Conservation (phyloP, 805 yeast genomes). For the Ogataea degrootiae region DNA sequence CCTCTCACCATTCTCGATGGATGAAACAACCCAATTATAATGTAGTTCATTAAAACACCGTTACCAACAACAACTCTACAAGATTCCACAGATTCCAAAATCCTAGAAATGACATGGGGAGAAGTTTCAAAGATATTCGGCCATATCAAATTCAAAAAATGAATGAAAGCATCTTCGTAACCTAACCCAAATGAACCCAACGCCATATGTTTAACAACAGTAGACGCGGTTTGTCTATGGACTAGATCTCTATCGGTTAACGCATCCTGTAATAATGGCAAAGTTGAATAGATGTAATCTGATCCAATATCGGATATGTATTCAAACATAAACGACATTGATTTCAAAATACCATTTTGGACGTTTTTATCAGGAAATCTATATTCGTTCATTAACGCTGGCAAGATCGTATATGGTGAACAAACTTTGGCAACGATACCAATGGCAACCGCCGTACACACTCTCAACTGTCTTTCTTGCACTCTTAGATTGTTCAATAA, state of each 20-base stretch:
- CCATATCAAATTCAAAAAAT: conserved; percentile 70
- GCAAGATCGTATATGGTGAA: conserved; percentile 87
- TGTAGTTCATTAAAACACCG: conserved; percentile 68
- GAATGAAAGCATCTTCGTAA: conserved; percentile 77
- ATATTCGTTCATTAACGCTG: conserved; percentile 94
- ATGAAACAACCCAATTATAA: conserved; percentile 87
- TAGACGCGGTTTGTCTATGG: conserved; percentile 93
- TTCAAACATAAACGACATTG: conserved; percentile 87
- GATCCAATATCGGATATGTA: conserved; percentile 77
- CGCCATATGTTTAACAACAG: conserved; percentile 78
- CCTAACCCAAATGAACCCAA: conserved; percentile 72
- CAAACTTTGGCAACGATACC: conserved; percentile 95
- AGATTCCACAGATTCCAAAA: conserved; percentile 75
- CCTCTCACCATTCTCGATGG: conserved; percentile 84
- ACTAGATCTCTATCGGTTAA: conserved; percentile 85
- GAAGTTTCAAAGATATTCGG: conserved; percentile 94
- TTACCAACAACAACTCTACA: conserved; percentile 68
- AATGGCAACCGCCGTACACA: conserved; percentile 96
- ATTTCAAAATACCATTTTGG: conserved; percentile 91
- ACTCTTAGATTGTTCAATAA: conserved; percentile 79
- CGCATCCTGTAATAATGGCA: conserved; percentile 84
- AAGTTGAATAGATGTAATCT: conserved; percentile 76
- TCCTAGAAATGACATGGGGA: conserved; percentile 86
- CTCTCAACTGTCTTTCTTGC: conserved; percentile 94
- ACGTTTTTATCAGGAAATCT: conserved; percentile 88